phyloP scores from a whole-genome alignment of 495 filamentous ascomycete genomes.

The Penicilliopsis zonata region DNA sequence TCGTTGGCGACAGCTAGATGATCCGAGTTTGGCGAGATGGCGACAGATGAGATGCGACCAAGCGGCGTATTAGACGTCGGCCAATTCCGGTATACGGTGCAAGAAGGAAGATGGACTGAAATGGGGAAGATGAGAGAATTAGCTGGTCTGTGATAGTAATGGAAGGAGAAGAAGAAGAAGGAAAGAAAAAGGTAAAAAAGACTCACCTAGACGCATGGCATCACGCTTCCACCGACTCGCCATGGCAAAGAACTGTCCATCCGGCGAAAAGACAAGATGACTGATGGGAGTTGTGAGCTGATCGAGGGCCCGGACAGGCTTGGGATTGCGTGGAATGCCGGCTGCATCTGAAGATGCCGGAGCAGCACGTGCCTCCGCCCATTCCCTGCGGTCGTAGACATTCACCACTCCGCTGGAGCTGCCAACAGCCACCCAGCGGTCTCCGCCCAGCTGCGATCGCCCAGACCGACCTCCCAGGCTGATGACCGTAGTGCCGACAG shows the following conservation, averaged over 20 bases:
- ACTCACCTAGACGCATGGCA: slow-evolving; percentile 58
- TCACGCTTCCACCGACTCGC: slow-evolving; percentile 78
- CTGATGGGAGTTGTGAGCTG: slow-evolving; percentile 78
- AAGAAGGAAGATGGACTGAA: slow-evolving; percentile 81
- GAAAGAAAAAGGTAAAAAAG: too few species aligned
- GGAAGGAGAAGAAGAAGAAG: too few species aligned
- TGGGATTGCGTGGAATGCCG: slow-evolving; percentile 49
- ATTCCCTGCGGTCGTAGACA: slow-evolving; percentile 71
- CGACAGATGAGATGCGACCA: slow-evolving; percentile 70
- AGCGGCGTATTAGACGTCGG: slow-evolving; percentile 82
- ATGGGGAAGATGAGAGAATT: too few species aligned
- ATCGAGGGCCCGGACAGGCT: slow-evolving; percentile 59
- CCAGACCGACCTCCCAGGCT: slow-evolving; percentile 58
- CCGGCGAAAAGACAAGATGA: slow-evolving; percentile 65
- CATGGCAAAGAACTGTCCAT: slow-evolving; percentile 81
- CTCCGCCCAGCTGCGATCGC: slow-evolving; percentile 51
- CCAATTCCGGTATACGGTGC: slow-evolving; percentile 94
- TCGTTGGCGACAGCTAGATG: slow-evolving; percentile 80
- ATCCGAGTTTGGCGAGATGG: slow-evolving; percentile 58
- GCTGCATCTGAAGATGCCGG: slow-evolving; percentile 14
- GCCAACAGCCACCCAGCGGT: slow-evolving; percentile 82
- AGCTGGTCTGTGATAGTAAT: too few species aligned
- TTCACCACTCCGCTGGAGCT: slow-evolving; percentile 79
- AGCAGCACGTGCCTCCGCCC: slow-evolving; percentile 28
- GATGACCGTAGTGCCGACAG: slow-evolving; percentile 71